Conservation (phyloP, 2,329 filamentous ascomycete species). For the Paracamarosporium sp. region DNA sequence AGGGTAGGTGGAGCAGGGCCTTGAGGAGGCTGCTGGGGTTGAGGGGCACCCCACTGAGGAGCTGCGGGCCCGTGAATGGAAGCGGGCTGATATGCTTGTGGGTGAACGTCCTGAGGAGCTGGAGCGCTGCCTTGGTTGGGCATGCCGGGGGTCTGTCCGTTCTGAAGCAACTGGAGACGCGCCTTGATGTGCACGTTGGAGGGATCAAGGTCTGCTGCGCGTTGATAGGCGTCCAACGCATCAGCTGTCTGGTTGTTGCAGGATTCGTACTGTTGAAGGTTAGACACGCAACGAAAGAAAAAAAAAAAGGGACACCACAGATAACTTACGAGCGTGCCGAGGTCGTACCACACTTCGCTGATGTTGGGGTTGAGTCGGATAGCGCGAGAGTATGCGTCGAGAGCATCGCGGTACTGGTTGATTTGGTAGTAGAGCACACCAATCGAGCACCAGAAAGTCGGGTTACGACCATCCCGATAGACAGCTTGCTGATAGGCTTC, state of each 20-base stretch:
- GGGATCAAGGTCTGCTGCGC: slow-evolving; percentile 93
- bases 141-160: slow-evolving; percentile 73
- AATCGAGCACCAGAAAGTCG: slow-evolving; percentile 99
- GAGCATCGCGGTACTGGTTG: slow-evolving; percentile 97
- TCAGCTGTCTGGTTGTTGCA: slow-evolving; percentile 99
- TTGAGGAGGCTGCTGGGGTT: slow-evolving; percentile 67
- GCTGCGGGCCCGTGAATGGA: slow-evolving; percentile 83
- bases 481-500: slow-evolving; percentile 99
- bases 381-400: slow-evolving; percentile 96
- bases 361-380: slow-evolving; percentile 98
- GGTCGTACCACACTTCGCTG: slow-evolving; percentile 98
- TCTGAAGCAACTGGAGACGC: slow-evolving; percentile 85
- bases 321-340: slow-evolving; percentile 85
- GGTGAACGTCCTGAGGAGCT: slow-evolving; percentile 95
- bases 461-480: slow-evolving; percentile 95
- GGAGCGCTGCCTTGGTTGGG: slow-evolving; percentile 76
- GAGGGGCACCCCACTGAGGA: slow-evolving; percentile 87
- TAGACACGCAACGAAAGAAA: slow-evolving; percentile 23
- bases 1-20: slow-evolving; percentile 67
- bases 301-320: slow-evolving; percentile 10
- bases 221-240: slow-evolving; percentile 92
- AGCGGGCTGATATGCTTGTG: slow-evolving; percentile 86
- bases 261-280: slow-evolving; percentile 94
- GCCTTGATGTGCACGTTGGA: slow-evolving; percentile 96
- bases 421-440: slow-evolving; percentile 99